Evolutionary conservation across 306 rosid genomes (phyloP), one percentile per base, ranked within the genome.

Genomic region (Hylodesmum podocarpum): DNA sequence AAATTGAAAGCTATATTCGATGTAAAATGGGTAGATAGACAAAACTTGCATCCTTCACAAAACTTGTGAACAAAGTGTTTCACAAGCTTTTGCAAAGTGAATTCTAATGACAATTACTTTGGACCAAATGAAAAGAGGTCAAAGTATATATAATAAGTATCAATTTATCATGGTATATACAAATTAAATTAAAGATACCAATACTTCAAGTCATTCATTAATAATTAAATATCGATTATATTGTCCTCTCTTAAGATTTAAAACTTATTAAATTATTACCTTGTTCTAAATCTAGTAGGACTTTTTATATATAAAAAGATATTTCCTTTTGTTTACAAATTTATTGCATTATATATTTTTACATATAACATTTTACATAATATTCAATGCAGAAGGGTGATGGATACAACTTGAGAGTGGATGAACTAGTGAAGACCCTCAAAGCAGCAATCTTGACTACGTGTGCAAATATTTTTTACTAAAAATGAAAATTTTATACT

Each of bases 321-420:
- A n/a, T n/a, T n/a, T n/a, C n/a, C n/a, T n/a, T n/a, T n/a, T n/a
- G n/a, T n/a, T n/a, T n/a, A n/a, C n/a, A n/a, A n/a, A n/a, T n/a
- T n/a, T n/a, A n/a, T n/a, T n/a, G n/a, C n/a, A n/a, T n/a, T n/a
- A n/a, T n/a, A n/a, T n/a, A n/a, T n/a, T n/a, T n/a, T n/a, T n/a
- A n/a, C n/a, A n/a, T n/a, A n/a, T n/a, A n/a, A n/a, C n/a, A n/a
- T n/a, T n/a, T n/a, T n/a, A n/a, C n/a, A n/a, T n/a, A n/a, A n/a
- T n/a, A n/a, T n/a, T n/a, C n/a, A 24, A 0, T 67, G 72, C 80
- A 84, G 84, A 84, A 76, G 80, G 80, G 80, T 3, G 84, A 76
- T 37, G 82, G 24, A 49, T 72, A 66, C 87, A 66, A 72, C n/a
- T 39, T 67, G 28, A 39, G 70, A 11, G 63, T 66, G 49, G 58